phyloP scores from a whole-genome alignment of 2,329 filamentous ascomycete genomes.

The Phaeomoniella chlamydospora region DNA sequence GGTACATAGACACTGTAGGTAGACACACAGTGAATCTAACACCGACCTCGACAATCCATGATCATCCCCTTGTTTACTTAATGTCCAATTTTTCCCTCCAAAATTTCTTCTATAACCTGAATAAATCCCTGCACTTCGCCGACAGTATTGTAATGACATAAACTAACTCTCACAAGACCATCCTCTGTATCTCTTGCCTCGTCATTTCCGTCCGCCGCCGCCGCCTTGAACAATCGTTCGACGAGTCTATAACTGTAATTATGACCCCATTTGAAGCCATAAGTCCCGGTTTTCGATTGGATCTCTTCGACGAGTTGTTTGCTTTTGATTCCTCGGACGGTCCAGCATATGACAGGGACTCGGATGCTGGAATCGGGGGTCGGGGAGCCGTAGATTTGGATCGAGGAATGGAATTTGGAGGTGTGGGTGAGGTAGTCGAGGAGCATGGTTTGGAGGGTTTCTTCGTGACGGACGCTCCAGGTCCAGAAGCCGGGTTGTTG shows the following conservation, averaged over 20 bases:
- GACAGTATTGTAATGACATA: conserved; percentile 57
- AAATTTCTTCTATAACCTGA: conserved; percentile 10
- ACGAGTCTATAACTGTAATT: conserved; percentile 56
- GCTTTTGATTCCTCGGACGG: conserved; percentile 41
- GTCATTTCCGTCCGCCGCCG: background rate
- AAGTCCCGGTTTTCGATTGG: conserved; percentile 41
- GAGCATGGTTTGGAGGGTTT: conserved; percentile 40
- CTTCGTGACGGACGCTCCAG: conserved; percentile 34
- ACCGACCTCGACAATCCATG: too few species aligned
- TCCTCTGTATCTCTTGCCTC: conserved; percentile 34
- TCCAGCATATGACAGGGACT: conserved; percentile 55
- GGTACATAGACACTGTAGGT: too few species aligned
- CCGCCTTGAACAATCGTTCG: conserved; percentile 27
- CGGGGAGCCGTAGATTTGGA: conserved; percentile 45
- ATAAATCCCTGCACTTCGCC: conserved; percentile 12
- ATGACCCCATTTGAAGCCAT: conserved; percentile 51
- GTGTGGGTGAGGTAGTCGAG: conserved; percentile 38
- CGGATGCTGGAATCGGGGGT: conserved; percentile 32
- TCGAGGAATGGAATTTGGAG: conserved; percentile 1
- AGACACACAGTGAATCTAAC: too few species aligned
- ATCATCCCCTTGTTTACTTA: too few species aligned
- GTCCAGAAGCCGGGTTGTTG: background rate
- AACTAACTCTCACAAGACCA: conserved; percentile 54
- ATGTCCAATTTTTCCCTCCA: background rate
- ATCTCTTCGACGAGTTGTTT: conserved; percentile 43